Conservation (phyloP, 2,329 filamentous ascomycete genomes). For the Fusarium sp. region DNA sequence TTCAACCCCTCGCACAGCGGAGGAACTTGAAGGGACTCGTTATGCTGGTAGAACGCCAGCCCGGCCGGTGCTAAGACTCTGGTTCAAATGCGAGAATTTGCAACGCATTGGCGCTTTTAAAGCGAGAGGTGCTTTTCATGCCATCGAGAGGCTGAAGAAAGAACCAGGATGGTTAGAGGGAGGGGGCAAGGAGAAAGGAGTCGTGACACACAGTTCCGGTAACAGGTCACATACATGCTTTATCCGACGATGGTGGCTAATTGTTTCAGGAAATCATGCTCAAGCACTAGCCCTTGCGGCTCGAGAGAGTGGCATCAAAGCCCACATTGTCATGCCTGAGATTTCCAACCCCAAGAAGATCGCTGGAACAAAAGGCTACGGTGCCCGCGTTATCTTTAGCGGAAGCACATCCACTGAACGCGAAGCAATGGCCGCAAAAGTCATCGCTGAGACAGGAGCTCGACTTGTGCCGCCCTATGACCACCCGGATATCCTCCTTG, state of each 20-base stretch:
- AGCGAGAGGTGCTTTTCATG: constrained; percentile 89
- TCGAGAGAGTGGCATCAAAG: constrained; percentile 74
- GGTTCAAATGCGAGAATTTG: constrained; percentile 96
- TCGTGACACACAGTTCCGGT: constrained; percentile 93
- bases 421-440: constrained; percentile 76
- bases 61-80: constrained; percentile 74
- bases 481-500: constrained; percentile 89
- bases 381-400: constrained; percentile 81
- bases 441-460: constrained; percentile 78
- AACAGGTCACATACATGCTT: constrained; percentile 24
- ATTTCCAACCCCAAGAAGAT: constrained; percentile 90
- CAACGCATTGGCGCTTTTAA: constrained; percentile 95
- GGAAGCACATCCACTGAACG: constrained; percentile 84
- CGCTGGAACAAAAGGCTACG: constrained; percentile 80
- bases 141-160: constrained; percentile 73
- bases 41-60: constrained; percentile 68
- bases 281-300: constrained; percentile 92
- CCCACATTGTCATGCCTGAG: constrained; percentile 91
- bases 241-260: neutral
- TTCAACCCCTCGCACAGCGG: constrained; percentile 70
- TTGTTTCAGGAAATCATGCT: constrained; percentile 82
- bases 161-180: constrained; percentile 70
- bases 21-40: constrained; percentile 64
- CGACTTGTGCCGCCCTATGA: constrained; percentile 90
- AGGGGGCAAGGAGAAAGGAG: constrained; percentile 71